Base-by-base conservation (phyloP, 83 land plant species). In the Diphasiastrum complanatum region DNA sequence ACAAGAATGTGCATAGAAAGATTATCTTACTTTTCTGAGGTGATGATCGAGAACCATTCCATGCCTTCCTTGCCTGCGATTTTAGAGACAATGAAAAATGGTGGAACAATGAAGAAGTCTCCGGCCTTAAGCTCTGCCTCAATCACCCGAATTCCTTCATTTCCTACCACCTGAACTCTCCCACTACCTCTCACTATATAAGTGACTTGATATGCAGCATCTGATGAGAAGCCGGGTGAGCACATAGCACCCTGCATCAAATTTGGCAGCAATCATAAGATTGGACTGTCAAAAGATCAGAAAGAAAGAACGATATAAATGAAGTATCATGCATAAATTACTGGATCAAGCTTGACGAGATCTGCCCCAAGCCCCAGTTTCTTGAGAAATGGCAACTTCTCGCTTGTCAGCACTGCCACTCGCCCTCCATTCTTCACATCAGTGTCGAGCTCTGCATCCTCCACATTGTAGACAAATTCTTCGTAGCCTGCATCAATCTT, bases 11-110 rank as follows among this genome's bases (percentile, higher is more conserved):
- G 20, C 23, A 43, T 19, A 26, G 18, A 3, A 70, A 10, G 26
- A 22, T 4, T 20, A 4, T 34, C 79, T 64, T 72, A 83, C 91
- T 78, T 78, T 47, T 87, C 81, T 12, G 82, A 80, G 60, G 85
- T 76, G 76, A 86, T 81, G 64, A 86, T 86, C 24, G 91, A 86
- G 76, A 86, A 86, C 91, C 91, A 86, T 23, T 72, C 75, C 82
- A 86, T 47, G 6, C 91, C 91, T 12, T 78, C 79, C 4, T 59
- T 56, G 25, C 77, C 75, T 47, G 80, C 76, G 47, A 80, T 80
- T 78, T 86, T 83, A 0, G 91, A 86, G 34, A 86, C 87, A 6
- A 86, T 81, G 48, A 75, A 73, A 75, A 86, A 86, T 50, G 85
- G 66, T 3, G 91, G 91, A 2, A 83, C 91, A 37, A 86, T 78